Base-by-base conservation (phyloP, 2,329 filamentous ascomycete genomes). In the Ceratocystis cubensis region DNA sequence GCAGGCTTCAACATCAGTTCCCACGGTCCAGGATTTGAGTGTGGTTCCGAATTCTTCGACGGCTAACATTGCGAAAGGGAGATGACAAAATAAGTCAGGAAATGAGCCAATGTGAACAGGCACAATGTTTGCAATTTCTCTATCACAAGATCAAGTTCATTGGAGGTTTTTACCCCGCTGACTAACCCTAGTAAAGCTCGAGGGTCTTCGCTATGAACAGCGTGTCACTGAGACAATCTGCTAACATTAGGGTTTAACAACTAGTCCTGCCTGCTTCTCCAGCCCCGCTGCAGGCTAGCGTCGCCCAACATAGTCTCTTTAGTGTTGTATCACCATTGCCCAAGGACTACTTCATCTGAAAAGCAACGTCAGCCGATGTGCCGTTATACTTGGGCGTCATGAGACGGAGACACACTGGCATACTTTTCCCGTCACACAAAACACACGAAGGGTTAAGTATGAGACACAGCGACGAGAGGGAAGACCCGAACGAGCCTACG, bases 11-110 rank as follows among this genome's bases (percentile, higher is more conserved):
- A 61, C 20, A 30, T 67, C 62, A 5, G 30, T 53, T 4, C 66
- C 66, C 33, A 64, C 41, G 17, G 66, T 67, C 66, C 66, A 67
- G 20, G 63, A 46, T 33, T 56, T 61, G 41, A 67, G 44, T 1
- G 53, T 53, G 17, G 28, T 45, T 30, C 65, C 53, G 30, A 67
- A 45, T 13, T 61, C 57, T 25, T 64, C 44, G 13, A 64, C 5
- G 33, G 56, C 28, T 46, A 46, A 22, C 66, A 67, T 67, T 25
- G 17, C 61, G 25, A 53, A 20, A 13, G 41, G 2, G n/a, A 25
- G 13, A 15, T n/a, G 17, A 30, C 13, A 37, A 59, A n/a, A 8
- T n/a, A n/a, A n/a, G 1, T 2, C 17, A n/a, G 48, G 22, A 59
- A 7, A 17, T 2, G 4, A 10, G n/a, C 33, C 17, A 22, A 33